phyloP scores from a whole-genome alignment of 805 yeast species.

The Danielia reshetovae region DNA sequence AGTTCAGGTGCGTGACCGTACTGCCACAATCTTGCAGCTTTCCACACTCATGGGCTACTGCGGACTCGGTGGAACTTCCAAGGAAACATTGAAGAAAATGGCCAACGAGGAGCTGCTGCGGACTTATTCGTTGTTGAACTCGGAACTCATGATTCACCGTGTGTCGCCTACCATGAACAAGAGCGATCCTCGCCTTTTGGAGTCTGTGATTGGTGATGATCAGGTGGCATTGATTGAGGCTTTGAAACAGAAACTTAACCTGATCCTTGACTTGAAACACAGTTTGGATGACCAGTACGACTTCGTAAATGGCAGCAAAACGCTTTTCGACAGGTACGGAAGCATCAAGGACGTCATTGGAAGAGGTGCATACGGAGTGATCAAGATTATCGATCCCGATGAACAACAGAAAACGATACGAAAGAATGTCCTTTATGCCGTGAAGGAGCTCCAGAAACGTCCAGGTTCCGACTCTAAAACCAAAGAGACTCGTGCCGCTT shows the following conservation, averaged over 20 bases:
- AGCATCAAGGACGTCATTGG: constrained; percentile 36
- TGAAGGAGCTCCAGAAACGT: constrained; percentile 28
- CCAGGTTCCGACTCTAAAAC: constrained; percentile 11
- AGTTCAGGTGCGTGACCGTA: constrained; percentile 16
- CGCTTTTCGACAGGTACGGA: constrained; percentile 33
- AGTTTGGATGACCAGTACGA: constrained; percentile 7
- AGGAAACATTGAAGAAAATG: constrained; percentile 14
- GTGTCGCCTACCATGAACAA: constrained; percentile 19
- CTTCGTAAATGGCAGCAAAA: constrained; percentile 15
- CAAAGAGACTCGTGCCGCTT: constrained; percentile 36
- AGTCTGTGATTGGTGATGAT: constrained; percentile 26
- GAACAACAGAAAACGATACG: constrained; percentile 3
- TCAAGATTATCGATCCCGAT: constrained; percentile 33
- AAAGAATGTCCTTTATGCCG: constrained; percentile 23
- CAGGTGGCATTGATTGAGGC: constrained; percentile 24
- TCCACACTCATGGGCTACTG: constrained; percentile 34
- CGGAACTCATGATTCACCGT: constrained; percentile 20
- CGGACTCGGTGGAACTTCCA: constrained; percentile 21
- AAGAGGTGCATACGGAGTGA: constrained; percentile 46
- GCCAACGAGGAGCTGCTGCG: constrained; percentile 33
- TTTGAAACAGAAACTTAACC: constrained; percentile 17
- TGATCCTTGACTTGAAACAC: constrained; percentile 11
- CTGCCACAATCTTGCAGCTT: constrained; percentile 21
- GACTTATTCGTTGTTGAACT: constrained; percentile 28
- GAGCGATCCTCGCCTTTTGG: constrained; percentile 14